Evolutionary conservation across 306 rosid species (phyloP).

Genomic region (Luffa aegyptiaca): DNA sequence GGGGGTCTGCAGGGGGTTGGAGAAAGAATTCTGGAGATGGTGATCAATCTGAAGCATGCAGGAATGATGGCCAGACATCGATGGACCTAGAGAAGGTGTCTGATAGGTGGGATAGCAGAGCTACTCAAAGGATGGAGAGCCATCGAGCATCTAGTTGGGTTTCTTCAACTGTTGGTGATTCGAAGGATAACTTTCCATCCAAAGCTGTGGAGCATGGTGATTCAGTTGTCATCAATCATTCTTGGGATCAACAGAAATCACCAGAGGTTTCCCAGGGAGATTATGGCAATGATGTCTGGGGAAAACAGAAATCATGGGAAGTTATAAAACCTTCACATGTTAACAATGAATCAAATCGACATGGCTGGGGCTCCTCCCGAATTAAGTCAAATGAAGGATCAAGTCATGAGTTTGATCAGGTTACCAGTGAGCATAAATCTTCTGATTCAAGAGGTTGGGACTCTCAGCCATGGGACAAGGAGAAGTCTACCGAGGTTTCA

Average conservation of each 20-base stretch:
- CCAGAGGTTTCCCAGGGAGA: slow-evolving; percentile 23
- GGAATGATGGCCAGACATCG: slow-evolving; percentile 9
- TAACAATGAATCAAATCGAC: neutral
- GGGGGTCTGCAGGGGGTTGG: slow-evolving; percentile 8
- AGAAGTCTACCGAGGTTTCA: neutral
- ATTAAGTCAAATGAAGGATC: neutral
- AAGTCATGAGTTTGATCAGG: neutral
- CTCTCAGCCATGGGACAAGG: slow-evolving; percentile 11
- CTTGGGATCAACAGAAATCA: slow-evolving; percentile 37
- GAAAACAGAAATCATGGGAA: neutral
- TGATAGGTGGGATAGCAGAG: slow-evolving; percentile 22
- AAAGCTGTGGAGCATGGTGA: slow-evolving; percentile 5
- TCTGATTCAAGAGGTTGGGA: slow-evolving; percentile 10
- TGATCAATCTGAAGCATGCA: neutral
- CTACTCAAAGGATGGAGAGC: neutral
- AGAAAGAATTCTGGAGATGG: slow-evolving; percentile 13
- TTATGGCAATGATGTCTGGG: slow-evolving; percentile 12
- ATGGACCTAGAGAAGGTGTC: slow-evolving; percentile 2
- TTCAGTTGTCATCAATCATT: slow-evolving; percentile 11
- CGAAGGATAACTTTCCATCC: slow-evolving; percentile 13
- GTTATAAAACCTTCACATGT: neutral
- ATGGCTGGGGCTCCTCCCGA: slow-evolving; percentile 10
- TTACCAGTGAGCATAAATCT: neutral
- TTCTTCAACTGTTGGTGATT: slow-evolving; percentile 17
- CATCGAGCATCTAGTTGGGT: slow-evolving; percentile 11